Evolutionary conservation across 306 rosid genomes (phyloP).

Genomic region (Betula pendula): DNA sequence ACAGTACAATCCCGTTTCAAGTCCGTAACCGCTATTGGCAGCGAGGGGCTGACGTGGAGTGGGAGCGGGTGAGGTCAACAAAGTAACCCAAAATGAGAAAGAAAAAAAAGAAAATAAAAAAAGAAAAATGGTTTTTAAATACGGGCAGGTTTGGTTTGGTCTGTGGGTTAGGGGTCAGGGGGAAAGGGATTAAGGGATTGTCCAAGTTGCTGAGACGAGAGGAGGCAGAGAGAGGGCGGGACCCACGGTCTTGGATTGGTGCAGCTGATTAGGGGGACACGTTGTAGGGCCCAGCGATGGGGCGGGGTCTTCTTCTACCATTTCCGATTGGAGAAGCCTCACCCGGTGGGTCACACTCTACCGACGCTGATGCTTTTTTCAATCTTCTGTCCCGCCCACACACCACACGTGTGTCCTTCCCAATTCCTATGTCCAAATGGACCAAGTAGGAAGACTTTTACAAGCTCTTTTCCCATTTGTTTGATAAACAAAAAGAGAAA

Average conservation of each 20-base stretch:
- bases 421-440: not conserved
- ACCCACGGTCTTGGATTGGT: slow-evolving; percentile 38
- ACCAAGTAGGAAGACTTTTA: not conserved
- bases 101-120: not conserved
- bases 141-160: slow-evolving; percentile 25
- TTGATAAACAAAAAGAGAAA: too few relatives aligned
- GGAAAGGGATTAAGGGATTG: slow-evolving; percentile 16
- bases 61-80: not conserved
- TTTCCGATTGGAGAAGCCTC: not conserved
- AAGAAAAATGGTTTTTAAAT: not conserved
- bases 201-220: slow-evolving; percentile 38
- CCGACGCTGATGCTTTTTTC: not conserved
- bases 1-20: slow-evolving; percentile 12
- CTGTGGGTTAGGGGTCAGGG: slow-evolving; percentile 49
- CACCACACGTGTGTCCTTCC: not conserved
- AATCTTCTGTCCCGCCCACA: not conserved
- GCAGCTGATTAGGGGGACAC: slow-evolving; percentile 39
- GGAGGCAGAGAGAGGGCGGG: slow-evolving; percentile 42
- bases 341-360: not conserved
- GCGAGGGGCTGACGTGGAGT: slow-evolving; percentile 2
- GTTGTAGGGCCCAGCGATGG: slow-evolving; percentile 34
- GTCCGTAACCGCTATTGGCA: slow-evolving; percentile 19
- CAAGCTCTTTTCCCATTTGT: not conserved
- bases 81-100: not conserved
- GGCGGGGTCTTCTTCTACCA: not conserved